These are phyloP conservation scores for Tubosaeta sp. DNA, from an alignment of 768 basidiomycete species.

Conservation along the genomic window DNA sequence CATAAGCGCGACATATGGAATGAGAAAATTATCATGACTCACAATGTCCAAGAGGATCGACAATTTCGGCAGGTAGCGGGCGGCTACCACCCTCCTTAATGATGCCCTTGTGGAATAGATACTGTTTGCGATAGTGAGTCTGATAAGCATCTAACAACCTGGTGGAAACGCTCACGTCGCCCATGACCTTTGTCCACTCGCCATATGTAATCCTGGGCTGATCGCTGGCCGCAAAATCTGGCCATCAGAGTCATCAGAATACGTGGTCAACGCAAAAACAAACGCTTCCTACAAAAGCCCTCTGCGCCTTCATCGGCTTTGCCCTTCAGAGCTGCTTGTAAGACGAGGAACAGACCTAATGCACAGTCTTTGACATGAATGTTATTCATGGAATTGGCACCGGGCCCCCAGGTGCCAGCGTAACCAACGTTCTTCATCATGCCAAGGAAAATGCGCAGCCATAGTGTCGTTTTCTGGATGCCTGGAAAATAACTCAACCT, in stretches of 20 bases:
- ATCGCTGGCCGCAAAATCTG: conserved; percentile 35
- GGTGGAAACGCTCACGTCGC: conserved; percentile 30
- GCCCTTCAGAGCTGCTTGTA: conserved; percentile 39
- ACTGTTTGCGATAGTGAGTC: conserved; percentile 15
- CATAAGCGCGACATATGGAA: not conserved
- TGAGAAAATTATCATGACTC: conserved; percentile 14
- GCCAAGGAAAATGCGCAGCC: conserved; percentile 35
- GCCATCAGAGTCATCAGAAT: not conserved
- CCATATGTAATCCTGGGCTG: conserved; percentile 28
- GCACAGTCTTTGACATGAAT: conserved; percentile 41
- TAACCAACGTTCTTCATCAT: conserved; percentile 31
- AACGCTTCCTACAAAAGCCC: conserved; percentile 35
- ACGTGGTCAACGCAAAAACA: too few species aligned
- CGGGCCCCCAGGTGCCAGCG: conserved; percentile 42
- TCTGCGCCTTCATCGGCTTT: conserved; percentile 39
- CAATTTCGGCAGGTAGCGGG: conserved; percentile 31
- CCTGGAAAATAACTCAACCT: conserved; percentile 15
- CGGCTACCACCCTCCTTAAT: conserved; percentile 31
- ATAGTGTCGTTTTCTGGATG: conserved; percentile 35
- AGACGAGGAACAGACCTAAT: conserved; percentile 30
- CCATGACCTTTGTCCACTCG: conserved; percentile 33
- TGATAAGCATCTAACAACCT: not conserved
- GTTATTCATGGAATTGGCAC: conserved; percentile 35
- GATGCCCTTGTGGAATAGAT: conserved; percentile 33
- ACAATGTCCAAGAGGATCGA: conserved; percentile 38